Evolutionary conservation across 139 green algal species (phyloP).

Genomic region (Deuterostichococcus epilithicus): DNA sequence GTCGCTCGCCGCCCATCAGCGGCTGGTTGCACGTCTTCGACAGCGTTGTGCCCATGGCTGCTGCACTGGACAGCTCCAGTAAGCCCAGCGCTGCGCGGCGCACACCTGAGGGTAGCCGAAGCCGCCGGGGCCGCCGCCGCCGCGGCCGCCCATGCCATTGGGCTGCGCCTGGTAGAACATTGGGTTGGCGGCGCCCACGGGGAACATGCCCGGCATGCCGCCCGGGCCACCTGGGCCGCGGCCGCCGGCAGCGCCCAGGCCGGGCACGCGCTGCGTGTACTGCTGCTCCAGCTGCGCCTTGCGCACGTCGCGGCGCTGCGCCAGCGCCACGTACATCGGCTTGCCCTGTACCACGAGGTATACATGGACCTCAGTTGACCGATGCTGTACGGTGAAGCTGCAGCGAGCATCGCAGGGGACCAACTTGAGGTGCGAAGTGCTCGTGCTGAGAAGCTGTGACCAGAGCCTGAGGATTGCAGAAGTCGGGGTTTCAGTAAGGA

Average conservation of each 20-base stretch:
- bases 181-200: background rate
- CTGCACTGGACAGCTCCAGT: too few species aligned
- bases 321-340: conserved; percentile 88
- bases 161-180: too few species aligned
- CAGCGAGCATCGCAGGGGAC: too few species aligned
- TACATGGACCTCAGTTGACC: too few species aligned
- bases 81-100: background rate
- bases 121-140: background rate
- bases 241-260: conserved; percentile 21
- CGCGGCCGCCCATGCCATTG: background rate
- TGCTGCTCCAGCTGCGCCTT: conserved; percentile 73
- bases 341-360: conserved; percentile 76
- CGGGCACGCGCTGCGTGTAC: conserved; percentile 34
- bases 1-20: too few species aligned
- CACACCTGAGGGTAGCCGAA: conserved; percentile 4
- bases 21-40: too few species aligned
- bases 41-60: too few species aligned
- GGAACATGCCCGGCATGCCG: conserved; percentile 38
- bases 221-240: conserved; percentile 18
- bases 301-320: conserved; percentile 79
- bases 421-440: too few species aligned
- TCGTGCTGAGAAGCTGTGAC: too few species aligned
- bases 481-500: too few species aligned
- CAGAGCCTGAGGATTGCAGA: too few species aligned
- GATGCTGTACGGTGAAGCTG: too few species aligned